Evolutionary conservation across 2,329 filamentous ascomycete genomes (phyloP).

Genomic region (Penicillium sumatraense): DNA sequence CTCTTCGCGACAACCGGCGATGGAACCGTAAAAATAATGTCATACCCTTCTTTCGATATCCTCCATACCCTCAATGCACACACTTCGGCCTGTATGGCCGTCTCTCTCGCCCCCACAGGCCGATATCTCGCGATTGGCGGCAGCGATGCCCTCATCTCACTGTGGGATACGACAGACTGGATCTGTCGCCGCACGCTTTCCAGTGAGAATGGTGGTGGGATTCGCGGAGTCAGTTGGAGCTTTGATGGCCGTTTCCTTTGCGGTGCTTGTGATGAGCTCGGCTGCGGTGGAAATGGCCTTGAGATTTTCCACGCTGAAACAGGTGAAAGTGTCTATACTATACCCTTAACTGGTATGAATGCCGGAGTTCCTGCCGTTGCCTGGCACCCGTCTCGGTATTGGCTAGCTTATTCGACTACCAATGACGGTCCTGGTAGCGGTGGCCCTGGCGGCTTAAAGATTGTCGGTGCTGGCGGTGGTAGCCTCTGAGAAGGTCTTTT

Average conservation of each 20-base stretch:
- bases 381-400: conserved; percentile 56
- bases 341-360: conserved; percentile 44
- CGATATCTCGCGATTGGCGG: conserved; percentile 55
- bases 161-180: conserved; percentile 58
- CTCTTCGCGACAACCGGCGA: conserved; percentile 55
- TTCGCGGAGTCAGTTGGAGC: conserved; percentile 55
- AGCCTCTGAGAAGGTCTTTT: conserved; percentile 27
- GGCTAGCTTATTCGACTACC: conserved; percentile 53
- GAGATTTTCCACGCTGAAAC: conserved; percentile 57
- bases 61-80: conserved; percentile 54
- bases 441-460: conserved; percentile 50
- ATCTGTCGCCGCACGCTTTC: conserved; percentile 54
- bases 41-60: conserved; percentile 50
- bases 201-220: conserved; percentile 49
- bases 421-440: conserved; percentile 45
- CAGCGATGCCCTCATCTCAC: conserved; percentile 54
- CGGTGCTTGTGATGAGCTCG: conserved; percentile 53
- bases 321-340: conserved; percentile 53
- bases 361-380: conserved; percentile 51
- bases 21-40: conserved; percentile 53
- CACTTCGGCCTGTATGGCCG: conserved; percentile 53
- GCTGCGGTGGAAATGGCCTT: conserved; percentile 47
- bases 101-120: conserved; percentile 51
- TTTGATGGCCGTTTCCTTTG: conserved; percentile 56
- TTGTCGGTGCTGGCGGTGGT: conserved; percentile 52